phyloP scores from a whole-genome alignment of 2,329 filamentous ascomycete genomes.

The Endothia cerciana region DNA sequence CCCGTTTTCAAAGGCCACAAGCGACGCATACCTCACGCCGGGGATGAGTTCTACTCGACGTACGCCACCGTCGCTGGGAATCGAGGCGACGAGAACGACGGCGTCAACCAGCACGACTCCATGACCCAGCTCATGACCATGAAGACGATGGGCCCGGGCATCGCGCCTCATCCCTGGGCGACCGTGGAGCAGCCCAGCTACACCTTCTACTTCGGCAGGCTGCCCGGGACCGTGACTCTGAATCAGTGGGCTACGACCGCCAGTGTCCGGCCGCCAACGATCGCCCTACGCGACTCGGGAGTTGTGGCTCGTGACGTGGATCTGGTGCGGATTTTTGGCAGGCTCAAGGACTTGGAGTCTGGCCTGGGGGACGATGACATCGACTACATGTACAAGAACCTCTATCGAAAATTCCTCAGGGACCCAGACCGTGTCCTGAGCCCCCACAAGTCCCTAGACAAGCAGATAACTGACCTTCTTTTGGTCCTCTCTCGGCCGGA shows the following conservation, averaged over 20 bases:
- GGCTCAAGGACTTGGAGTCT: constrained; percentile 61
- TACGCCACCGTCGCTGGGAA: constrained; percentile 57
- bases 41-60: constrained; percentile 59
- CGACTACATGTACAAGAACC: constrained; percentile 61
- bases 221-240: constrained; percentile 72
- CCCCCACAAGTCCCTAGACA: constrained; percentile 67
- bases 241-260: constrained; percentile 69
- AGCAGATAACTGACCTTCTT: constrained; percentile 74
- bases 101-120: constrained; percentile 54
- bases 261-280: constrained; percentile 58
- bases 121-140: constrained; percentile 65
- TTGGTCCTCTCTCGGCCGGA: constrained; percentile 68
- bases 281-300: constrained; percentile 62
- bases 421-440: constrained; percentile 66
- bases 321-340: constrained; percentile 59
- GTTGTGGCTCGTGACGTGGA: constrained; percentile 64
- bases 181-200: constrained; percentile 76
- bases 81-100: constrained; percentile 49
- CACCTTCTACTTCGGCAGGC: constrained; percentile 66
- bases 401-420: constrained; percentile 70
- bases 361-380: constrained; percentile 62
- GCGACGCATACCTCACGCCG: constrained; percentile 56
- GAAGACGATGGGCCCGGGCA: constrained; percentile 48
- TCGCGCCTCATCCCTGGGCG: constrained; percentile 63
- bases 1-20: constrained; percentile 60